Conservation (phyloP, 75 land plant species). For the Picea glauca region DNA sequence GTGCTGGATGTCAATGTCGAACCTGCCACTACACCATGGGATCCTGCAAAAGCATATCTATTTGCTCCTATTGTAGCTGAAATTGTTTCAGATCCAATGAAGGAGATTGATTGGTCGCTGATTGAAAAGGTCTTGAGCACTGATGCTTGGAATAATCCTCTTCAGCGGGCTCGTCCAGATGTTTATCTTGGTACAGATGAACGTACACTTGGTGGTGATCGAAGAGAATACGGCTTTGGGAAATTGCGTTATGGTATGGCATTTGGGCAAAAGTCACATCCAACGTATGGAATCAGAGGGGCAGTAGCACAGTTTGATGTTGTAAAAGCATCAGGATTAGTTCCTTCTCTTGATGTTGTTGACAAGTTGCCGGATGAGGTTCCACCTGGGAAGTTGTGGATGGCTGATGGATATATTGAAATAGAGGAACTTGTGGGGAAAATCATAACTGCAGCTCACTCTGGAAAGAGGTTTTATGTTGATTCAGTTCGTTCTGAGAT, state of each 20-base stretch:
- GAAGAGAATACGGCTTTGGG: conserved; percentile 96
- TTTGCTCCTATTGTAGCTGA: conserved; percentile 67
- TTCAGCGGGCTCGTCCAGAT: conserved; percentile 98
- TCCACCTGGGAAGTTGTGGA: conserved; percentile 48
- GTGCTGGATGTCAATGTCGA: conserved; percentile 99
- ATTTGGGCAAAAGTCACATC: conserved; percentile 80
- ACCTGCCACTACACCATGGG: conserved; percentile 97
- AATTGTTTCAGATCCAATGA: conserved; percentile 29
- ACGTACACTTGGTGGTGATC: conserved; percentile 95
- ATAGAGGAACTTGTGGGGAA: conserved; percentile 68
- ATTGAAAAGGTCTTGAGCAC: conserved; percentile 41
- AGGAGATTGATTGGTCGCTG: conserved; percentile 74
- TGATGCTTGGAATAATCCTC: conserved; percentile 94
- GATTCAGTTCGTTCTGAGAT: conserved; percentile 81
- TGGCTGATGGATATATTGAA: conserved; percentile 68
- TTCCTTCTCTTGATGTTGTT: conserved; percentile 38
- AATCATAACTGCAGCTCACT: conserved; percentile 97
- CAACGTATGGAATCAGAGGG: conserved; percentile 98
- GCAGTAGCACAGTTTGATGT: conserved; percentile 96
- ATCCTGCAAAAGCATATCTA: conserved; percentile 94
- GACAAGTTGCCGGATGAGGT: conserved; percentile 21
- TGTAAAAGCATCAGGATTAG: conserved; percentile 84
- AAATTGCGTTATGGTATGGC: conserved; percentile 90
- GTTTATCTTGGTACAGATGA: conserved; percentile 98
- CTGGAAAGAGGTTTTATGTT: conserved; percentile 98